Conservation (phyloP, 2,329 filamentous ascomycete species). For the Talaromyces sp. region DNA sequence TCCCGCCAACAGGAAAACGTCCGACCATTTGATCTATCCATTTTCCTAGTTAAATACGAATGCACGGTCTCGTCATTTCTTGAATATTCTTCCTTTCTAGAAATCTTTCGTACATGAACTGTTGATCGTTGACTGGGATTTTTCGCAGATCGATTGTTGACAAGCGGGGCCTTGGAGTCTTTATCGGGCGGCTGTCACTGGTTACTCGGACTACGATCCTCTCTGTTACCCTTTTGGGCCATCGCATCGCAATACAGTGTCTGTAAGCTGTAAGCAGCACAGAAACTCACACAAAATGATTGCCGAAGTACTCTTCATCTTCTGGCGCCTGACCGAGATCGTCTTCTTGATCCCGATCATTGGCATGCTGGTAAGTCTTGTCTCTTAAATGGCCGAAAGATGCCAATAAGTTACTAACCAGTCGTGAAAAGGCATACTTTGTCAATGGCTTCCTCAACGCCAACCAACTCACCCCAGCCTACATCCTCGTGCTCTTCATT, state of each 20-base stretch:
- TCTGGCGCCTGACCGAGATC: conserved; percentile 57
- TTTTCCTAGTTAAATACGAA: conserved; percentile 1
- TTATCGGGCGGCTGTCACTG: conserved; percentile 6
- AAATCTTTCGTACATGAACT: background rate
- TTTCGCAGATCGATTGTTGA: background rate
- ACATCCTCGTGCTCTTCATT: conserved; percentile 61
- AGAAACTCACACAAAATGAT: conserved; percentile 37
- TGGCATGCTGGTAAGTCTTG: conserved; percentile 52
- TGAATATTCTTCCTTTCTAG: background rate
- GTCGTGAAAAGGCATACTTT: conserved; percentile 48
- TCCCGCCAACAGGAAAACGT: conserved; percentile 3
- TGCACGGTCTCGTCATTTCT: conserved; percentile 10
- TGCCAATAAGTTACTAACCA: background rate
- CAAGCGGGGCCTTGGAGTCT: conserved; percentile 1
- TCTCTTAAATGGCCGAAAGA: background rate
- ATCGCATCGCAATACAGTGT: background rate
- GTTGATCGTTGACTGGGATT: background rate
- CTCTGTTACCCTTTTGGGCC: background rate
- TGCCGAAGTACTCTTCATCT: conserved; percentile 56
- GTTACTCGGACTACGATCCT: background rate
- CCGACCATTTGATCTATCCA: background rate
- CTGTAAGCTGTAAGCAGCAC: background rate
- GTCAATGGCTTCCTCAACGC: conserved; percentile 54
- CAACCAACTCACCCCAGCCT: conserved; percentile 55
- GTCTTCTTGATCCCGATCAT: conserved; percentile 58